Percentiles rank a stretch among this genome's conserved stretches.
These are phyloP conservation scores for Teunomyces atbi DNA, from an alignment of 805 yeast genomes.

Conservation along the genomic window DNA sequence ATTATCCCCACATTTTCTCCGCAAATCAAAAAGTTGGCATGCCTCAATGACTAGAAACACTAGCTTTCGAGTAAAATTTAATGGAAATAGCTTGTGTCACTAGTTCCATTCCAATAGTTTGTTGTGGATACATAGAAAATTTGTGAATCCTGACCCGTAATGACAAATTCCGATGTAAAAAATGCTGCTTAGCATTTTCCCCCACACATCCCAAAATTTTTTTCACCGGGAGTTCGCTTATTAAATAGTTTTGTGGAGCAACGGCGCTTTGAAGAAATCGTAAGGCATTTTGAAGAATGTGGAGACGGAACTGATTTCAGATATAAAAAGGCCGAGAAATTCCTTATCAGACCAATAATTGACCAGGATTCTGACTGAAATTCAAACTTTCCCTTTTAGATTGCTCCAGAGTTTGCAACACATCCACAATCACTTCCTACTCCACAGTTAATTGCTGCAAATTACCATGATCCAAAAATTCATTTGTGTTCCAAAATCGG, in stretches of 20 bases:
- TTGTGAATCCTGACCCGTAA: too few relatives aligned
- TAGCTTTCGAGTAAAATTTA: not conserved
- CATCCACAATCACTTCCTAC: not conserved
- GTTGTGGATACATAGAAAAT: too few relatives aligned
- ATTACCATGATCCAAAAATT: conserved; percentile 34
- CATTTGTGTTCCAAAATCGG: conserved; percentile 30
- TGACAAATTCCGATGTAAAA: not conserved
- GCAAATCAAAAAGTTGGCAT: not conserved
- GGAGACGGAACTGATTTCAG: not conserved
- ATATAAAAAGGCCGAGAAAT: not conserved
- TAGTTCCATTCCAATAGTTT: too few relatives aligned
- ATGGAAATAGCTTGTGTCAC: too few relatives aligned
- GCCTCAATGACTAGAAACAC: not conserved
- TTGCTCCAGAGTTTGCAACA: not conserved
- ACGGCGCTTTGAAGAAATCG: conserved; percentile 1
- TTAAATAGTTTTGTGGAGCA: conserved; percentile 4
- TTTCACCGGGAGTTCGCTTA: not conserved
- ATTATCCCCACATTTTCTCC: not conserved
- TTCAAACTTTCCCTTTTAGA: not conserved
- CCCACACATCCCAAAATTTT: not conserved
- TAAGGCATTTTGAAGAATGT: conserved; percentile 8
- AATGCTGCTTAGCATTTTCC: not conserved
- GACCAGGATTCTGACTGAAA: conserved; percentile 7
- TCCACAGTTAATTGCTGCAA: not conserved
- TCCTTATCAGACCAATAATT: conserved; percentile 25